These are phyloP conservation scores for Yamadazyma paraphyllophila DNA, from an alignment of 805 yeast genomes.

Conservation along the genomic window DNA sequence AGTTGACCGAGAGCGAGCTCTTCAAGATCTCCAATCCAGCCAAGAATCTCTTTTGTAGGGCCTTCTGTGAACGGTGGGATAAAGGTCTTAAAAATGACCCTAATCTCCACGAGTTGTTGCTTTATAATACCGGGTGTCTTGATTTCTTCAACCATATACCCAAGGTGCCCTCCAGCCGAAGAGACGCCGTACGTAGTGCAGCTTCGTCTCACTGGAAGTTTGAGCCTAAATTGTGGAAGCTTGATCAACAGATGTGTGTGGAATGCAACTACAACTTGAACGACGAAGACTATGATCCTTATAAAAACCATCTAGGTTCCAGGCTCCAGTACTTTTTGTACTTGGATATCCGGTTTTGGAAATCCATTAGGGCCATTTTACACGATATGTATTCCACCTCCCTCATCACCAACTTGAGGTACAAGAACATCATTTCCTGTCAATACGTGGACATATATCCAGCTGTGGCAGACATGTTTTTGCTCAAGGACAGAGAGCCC, in stretches of 20 bases:
- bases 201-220: slow-evolving; percentile 38
- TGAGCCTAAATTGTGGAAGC: slow-evolving; percentile 44
- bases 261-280: slow-evolving; percentile 47
- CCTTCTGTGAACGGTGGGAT: slow-evolving; percentile 62
- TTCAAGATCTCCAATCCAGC: slow-evolving; percentile 47
- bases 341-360: slow-evolving; percentile 74
- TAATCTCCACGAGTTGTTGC: slow-evolving; percentile 8
- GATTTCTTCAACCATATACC: slow-evolving; percentile 39
- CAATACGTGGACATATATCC: slow-evolving; percentile 87
- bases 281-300: slow-evolving; percentile 24
- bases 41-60: slow-evolving; percentile 52
- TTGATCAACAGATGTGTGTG: slow-evolving; percentile 40
- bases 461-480: slow-evolving; percentile 63
- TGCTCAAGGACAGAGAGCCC: slow-evolving; percentile 81
- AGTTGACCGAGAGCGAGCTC: slow-evolving; percentile 53
- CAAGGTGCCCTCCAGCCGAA: slow-evolving; percentile 23
- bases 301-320: slow-evolving; percentile 41
- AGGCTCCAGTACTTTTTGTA: slow-evolving; percentile 59
- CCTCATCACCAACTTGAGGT: slow-evolving; percentile 57
- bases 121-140: slow-evolving; percentile 30
- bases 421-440: slow-evolving; percentile 59
- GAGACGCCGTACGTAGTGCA: slow-evolving; percentile 5
- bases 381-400: slow-evolving; percentile 67
- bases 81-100: slow-evolving; percentile 41
- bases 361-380: slow-evolving; percentile 50